A percentile compares a stretch with the other conserved stretches of the same genome.
These are phyloP conservation scores for Nemophila menziesii DNA, from an alignment of 257 asterid species.

Conservation along the genomic window DNA sequence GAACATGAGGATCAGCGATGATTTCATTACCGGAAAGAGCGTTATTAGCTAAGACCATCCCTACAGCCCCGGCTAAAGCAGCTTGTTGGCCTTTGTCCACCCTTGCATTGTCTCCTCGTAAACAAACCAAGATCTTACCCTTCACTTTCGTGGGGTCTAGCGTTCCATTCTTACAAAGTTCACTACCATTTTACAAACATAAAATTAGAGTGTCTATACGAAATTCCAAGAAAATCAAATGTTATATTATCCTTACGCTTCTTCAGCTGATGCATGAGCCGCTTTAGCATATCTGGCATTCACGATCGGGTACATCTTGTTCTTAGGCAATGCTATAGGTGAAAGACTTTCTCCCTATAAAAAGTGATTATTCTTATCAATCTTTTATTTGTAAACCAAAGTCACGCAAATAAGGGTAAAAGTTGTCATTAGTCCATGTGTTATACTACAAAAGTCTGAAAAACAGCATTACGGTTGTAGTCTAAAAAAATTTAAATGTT, in stretches of 20 bases:
- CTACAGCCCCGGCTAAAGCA: constrained; percentile 69
- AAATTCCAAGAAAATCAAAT: neutral
- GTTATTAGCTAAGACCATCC: constrained; percentile 69
- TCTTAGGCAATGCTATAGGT: constrained; percentile 21
- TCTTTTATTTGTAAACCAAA: neutral
- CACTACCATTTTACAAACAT: constrained; percentile 21
- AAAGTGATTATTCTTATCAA: neutral
- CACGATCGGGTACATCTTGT: constrained; percentile 34
- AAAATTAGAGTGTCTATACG: neutral
- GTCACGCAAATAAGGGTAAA: no score
- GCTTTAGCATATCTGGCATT: constrained; percentile 45
- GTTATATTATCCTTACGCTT: constrained; percentile 55
- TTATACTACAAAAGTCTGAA: no score
- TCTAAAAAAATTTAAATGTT: no score
- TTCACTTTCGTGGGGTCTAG: constrained; percentile 61
- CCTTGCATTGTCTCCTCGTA: constrained; percentile 57
- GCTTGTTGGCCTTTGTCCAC: constrained; percentile 78
- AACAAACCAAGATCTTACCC: constrained; percentile 78
- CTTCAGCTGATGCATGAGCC: constrained; percentile 25
- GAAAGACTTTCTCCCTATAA: constrained; percentile 78
- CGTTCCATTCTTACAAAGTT: constrained; percentile 55
- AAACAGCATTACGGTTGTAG: no score
- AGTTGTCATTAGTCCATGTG: no score
- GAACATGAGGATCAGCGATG: constrained; percentile 73
- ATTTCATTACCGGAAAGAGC: constrained; percentile 61